Conservation (phyloP, 768 basidiomycete species). For the Boletus sensibilis region DNA sequence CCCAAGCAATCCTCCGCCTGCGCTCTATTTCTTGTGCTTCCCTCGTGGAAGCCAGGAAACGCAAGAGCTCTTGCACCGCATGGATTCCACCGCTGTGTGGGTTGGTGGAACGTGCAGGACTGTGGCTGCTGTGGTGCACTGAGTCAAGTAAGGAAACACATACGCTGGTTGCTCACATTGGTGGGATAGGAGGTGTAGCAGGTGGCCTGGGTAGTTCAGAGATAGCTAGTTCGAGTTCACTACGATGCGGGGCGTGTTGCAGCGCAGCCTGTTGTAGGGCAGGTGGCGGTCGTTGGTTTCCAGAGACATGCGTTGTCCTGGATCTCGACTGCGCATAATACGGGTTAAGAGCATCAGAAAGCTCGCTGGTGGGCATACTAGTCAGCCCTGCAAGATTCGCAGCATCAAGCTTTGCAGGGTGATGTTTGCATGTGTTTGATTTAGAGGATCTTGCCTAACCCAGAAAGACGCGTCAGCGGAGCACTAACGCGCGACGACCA, state of each 20-base stretch:
- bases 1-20: conserved; percentile 62
- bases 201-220: conserved; percentile 38
- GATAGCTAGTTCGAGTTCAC: conserved; percentile 64
- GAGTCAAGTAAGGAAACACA: neutral
- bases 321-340: conserved; percentile 48
- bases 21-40: conserved; percentile 62
- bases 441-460: conserved; percentile 26
- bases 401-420: neutral
- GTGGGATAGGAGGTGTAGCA: conserved; percentile 30
- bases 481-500: conserved; percentile 8
- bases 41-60: conserved; percentile 54
- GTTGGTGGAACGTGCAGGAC: conserved; percentile 21
- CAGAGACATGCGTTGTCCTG: conserved; percentile 21
- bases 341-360: conserved; percentile 78
- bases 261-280: conserved; percentile 33
- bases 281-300: conserved; percentile 25
- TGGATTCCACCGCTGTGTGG: conserved; percentile 39
- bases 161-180: conserved; percentile 35
- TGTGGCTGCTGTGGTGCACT: conserved; percentile 7
- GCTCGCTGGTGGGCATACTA: conserved; percentile 65
- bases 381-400: neutral
- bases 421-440: conserved; percentile 34
- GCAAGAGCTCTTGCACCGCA: conserved; percentile 59
- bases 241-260: conserved; percentile 54
- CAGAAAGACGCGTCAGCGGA: conserved; percentile 42